phyloP scores from a whole-genome alignment of 2,329 filamentous ascomycete species.

The Ceratocystis ficicola region DNA sequence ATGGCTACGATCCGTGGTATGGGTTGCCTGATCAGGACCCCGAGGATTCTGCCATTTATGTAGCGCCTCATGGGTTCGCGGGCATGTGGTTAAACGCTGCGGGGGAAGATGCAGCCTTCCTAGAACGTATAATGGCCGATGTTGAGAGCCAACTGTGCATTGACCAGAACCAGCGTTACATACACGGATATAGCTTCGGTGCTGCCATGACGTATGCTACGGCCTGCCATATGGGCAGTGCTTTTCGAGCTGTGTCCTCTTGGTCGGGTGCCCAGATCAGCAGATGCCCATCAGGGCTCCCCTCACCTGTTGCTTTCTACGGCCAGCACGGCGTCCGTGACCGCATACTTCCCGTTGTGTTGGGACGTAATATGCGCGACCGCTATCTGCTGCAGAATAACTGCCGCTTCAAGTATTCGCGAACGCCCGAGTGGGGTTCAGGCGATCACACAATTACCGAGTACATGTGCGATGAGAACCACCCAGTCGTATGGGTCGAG shows the following conservation, averaged over 20 bases:
- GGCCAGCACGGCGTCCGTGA: constrained; percentile 32
- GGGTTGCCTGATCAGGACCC: constrained; percentile 30
- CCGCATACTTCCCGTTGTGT: constrained; percentile 28
- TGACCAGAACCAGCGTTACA: constrained; percentile 33
- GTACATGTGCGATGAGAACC: constrained; percentile 26
- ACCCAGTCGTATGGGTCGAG: constrained; percentile 28
- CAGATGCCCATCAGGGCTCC: constrained; percentile 28
- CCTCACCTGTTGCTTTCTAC: constrained; percentile 30
- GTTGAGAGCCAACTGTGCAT: constrained; percentile 34
- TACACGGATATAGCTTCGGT: constrained; percentile 35
- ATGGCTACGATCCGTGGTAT: constrained; percentile 30
- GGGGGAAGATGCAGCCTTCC: constrained; percentile 33
- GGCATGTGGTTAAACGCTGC: constrained; percentile 33
- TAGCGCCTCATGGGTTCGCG: constrained; percentile 33
- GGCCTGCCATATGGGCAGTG: constrained; percentile 31
- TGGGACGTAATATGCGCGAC: constrained; percentile 29
- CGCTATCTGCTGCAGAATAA: constrained; percentile 30
- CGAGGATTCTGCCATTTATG: constrained; percentile 31
- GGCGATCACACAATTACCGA: constrained; percentile 26
- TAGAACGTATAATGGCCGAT: constrained; percentile 31
- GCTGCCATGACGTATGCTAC: constrained; percentile 33
- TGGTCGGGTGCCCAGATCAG: constrained; percentile 28
- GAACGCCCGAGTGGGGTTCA: constrained; percentile 24
- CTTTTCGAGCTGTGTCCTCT: constrained; percentile 31
- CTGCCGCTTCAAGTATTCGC: constrained; percentile 27